phyloP scores from a whole-genome alignment of 2,329 filamentous ascomycete genomes.

The Lasiodiplodia theobromae region DNA sequence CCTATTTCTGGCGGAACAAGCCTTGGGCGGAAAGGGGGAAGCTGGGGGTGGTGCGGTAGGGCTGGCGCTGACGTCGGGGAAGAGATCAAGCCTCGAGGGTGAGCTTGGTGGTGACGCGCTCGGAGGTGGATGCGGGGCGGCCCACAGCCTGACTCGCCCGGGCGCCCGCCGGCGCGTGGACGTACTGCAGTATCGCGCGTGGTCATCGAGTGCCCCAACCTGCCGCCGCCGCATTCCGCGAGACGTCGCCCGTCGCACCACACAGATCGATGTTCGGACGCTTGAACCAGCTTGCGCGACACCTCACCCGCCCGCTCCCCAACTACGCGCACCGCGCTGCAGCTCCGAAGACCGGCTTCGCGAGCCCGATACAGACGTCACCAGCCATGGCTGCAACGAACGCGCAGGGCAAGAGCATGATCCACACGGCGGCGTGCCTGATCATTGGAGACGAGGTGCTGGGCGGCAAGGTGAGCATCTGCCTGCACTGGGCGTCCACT shows the following conservation, averaged over 20 bases:
- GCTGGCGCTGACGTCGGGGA: slow-evolving; percentile 25
- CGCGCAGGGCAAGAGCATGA: slow-evolving; percentile 68
- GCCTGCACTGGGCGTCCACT: background rate
- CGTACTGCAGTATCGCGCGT: slow-evolving; percentile 1
- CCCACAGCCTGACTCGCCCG: background rate
- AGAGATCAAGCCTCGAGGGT: slow-evolving; percentile 10
- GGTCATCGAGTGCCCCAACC: slow-evolving; percentile 14
- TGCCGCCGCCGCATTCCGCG: background rate
- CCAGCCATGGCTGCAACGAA: slow-evolving; percentile 50
- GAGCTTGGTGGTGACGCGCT: slow-evolving; percentile 13
- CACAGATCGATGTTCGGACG: slow-evolving; percentile 72
- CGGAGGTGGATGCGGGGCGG: slow-evolving; percentile 20
- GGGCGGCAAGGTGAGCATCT: slow-evolving; percentile 75
- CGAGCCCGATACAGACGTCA: slow-evolving; percentile 43
- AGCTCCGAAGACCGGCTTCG: slow-evolving; percentile 50
- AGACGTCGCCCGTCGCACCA: slow-evolving; percentile 2
- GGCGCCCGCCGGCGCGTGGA: background rate
- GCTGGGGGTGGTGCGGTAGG: slow-evolving; percentile 13
- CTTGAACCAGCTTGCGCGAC: slow-evolving; percentile 74
- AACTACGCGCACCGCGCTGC: slow-evolving; percentile 61
- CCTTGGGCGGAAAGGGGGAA: background rate
- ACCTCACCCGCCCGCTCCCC: slow-evolving; percentile 70
- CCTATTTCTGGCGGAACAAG: slow-evolving; percentile 19
- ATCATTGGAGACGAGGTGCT: slow-evolving; percentile 98
- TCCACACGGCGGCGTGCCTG: slow-evolving; percentile 88